Conservation (phyloP, 208 protist species). For the Naegleria lovaniensis region DNA sequence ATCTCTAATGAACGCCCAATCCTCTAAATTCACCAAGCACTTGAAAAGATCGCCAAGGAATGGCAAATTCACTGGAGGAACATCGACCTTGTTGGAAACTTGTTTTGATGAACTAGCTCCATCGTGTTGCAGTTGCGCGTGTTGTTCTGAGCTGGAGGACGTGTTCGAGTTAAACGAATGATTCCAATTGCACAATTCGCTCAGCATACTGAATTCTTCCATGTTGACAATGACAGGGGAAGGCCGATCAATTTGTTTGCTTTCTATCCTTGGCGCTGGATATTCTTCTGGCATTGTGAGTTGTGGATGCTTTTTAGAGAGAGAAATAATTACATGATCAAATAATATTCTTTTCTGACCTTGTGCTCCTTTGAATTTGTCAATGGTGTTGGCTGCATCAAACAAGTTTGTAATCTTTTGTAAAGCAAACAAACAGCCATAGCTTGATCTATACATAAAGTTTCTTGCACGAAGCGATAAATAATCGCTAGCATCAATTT, state of each 20-base stretch:
- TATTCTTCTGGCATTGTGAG: neutral
- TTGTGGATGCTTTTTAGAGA: neutral
- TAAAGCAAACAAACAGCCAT: neutral
- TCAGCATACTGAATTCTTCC: neutral
- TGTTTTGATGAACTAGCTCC: neutral
- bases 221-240: neutral
- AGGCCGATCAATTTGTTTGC: neutral
- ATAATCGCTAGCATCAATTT: neutral
- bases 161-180: neutral
- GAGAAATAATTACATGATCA: neutral
- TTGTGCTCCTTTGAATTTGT: neutral
- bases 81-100: neutral
- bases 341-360: neutral
- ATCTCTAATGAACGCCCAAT: neutral
- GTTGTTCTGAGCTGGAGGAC: neutral
- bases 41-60: neutral
- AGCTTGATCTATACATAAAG: neutral
- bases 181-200: neutral
- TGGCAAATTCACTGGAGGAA: neutral
- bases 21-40: neutral
- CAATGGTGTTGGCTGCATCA: neutral
- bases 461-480: neutral
- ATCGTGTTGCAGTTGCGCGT: neutral
- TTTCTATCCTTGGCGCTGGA: neutral
- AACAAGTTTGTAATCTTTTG: neutral